Evolutionary conservation across 371 early-diverging fungal species (phyloP).

Genomic region (Rhizopus sp.): DNA sequence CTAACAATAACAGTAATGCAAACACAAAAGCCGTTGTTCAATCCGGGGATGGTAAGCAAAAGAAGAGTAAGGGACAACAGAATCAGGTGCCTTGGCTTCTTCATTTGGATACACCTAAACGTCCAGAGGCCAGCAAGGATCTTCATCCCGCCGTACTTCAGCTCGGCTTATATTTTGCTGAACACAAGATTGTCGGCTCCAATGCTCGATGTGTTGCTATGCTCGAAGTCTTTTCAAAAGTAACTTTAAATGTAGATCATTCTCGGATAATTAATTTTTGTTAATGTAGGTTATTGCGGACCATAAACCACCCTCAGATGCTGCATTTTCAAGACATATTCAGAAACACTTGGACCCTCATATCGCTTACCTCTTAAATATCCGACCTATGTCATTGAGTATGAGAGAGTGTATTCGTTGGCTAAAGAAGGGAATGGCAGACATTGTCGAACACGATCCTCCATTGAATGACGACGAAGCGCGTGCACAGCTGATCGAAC

Average conservation of each 20-base stretch:
- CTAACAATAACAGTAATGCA: not conserved
- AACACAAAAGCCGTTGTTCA: constrained; percentile 26
- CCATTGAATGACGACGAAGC: constrained; percentile 77
- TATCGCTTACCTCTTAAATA: constrained; percentile 83
- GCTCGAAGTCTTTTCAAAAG: constrained; percentile 82
- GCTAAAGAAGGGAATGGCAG: constrained; percentile 85
- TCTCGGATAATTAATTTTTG: not conserved
- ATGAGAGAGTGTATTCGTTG: constrained; percentile 95
- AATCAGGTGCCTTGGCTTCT: constrained; percentile 69
- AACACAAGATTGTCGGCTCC: constrained; percentile 86
- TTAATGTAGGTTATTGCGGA: constrained; percentile 82
- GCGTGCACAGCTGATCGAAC: constrained; percentile 58
- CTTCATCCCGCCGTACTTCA: constrained; percentile 90
- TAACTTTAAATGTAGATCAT: constrained; percentile 20
- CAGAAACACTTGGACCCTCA: constrained; percentile 84
- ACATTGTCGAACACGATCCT: constrained; percentile 57
- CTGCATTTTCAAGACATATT: constrained; percentile 82
- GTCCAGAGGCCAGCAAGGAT: constrained; percentile 57
- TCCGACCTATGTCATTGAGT: constrained; percentile 86
- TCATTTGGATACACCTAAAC: constrained; percentile 67
- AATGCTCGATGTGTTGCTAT: constrained; percentile 90
- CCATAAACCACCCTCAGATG: constrained; percentile 86
- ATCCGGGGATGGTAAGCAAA: constrained; percentile 27
- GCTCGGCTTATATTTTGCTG: constrained; percentile 85
- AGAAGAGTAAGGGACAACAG: constrained; percentile 41